phyloP scores from a whole-genome alignment of 768 basidiomycete species.

The Leccinellum albellum region DNA sequence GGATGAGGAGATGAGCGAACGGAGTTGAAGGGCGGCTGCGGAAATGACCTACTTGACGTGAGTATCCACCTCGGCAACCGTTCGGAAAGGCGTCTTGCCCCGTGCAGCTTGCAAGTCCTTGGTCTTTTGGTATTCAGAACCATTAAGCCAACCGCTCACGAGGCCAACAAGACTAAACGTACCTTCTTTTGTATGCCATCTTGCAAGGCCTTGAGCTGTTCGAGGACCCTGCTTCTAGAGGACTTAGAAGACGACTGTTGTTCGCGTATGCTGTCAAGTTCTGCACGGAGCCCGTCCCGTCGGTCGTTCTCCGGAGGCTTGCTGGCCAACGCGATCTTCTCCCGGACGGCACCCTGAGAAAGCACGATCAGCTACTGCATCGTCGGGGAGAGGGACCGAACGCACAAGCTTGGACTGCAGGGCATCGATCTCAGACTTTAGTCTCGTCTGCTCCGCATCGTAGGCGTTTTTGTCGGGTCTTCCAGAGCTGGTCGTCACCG shows the following conservation, averaged over 20 bases:
- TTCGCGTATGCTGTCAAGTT: slow-evolving; percentile 75
- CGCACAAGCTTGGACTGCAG: slow-evolving; percentile 78
- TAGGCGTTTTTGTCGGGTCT: slow-evolving; percentile 85
- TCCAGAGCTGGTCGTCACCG: slow-evolving; percentile 34
- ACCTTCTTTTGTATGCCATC: slow-evolving; percentile 84
- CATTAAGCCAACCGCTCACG: background rate
- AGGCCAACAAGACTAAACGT: background rate
- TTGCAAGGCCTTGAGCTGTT: slow-evolving; percentile 76
- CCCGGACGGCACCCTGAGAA: slow-evolving; percentile 60
- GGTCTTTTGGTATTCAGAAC: slow-evolving; percentile 43
- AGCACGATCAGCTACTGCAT: background rate
- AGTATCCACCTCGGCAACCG: slow-evolving; percentile 79
- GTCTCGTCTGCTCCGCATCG: slow-evolving; percentile 78
- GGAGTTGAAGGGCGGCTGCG: background rate
- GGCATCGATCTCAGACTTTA: slow-evolving; percentile 81
- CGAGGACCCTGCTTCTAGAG: slow-evolving; percentile 64
- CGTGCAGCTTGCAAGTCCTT: slow-evolving; percentile 84
- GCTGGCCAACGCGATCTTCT: slow-evolving; percentile 65
- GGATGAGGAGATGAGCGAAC: slow-evolving; percentile 8
- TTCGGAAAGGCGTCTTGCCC: slow-evolving; percentile 76
- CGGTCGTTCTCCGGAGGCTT: slow-evolving; percentile 69
- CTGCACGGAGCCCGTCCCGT: slow-evolving; percentile 65
- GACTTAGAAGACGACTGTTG: slow-evolving; percentile 77
- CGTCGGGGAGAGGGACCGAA: slow-evolving; percentile 15
- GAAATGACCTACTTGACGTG: slow-evolving; percentile 67